These are phyloP conservation scores for Scheffersomyces lignicola DNA, from an alignment of 1,139 yeast species.

Conservation along the genomic window DNA sequence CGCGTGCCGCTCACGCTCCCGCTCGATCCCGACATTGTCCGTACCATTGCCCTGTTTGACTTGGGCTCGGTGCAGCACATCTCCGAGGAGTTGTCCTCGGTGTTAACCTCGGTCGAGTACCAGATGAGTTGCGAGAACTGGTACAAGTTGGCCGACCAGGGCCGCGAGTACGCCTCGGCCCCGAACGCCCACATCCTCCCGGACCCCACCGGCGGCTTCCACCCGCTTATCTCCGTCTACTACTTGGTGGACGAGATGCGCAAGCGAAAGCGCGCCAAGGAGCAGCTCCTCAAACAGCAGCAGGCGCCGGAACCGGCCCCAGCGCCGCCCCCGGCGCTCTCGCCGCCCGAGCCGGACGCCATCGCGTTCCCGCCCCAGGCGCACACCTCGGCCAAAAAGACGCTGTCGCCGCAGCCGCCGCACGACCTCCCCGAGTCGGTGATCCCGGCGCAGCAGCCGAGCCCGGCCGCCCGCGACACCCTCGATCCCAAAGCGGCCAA, in stretches of 20 bases:
- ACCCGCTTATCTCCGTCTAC: constrained; percentile 86
- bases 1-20: constrained; percentile 76
- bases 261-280: constrained; percentile 65
- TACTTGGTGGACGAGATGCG: constrained; percentile 82
- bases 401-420: constrained; percentile 13
- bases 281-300: constrained; percentile 37
- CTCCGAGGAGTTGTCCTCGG: constrained; percentile 52
- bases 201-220: constrained; percentile 89
- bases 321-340: constrained; percentile 18
- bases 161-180: constrained; percentile 43
- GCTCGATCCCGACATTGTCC: constrained; percentile 66
- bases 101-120: constrained; percentile 70
- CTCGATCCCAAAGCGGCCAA: constrained; percentile 19
- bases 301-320: constrained; percentile 14
- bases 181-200: constrained; percentile 43
- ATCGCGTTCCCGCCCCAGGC: constrained; percentile 67
- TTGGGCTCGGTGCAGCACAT: constrained; percentile 70
- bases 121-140: constrained; percentile 64
- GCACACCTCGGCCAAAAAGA: constrained; percentile 47
- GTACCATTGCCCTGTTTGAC: constrained; percentile 77
- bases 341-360: no score
- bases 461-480: constrained; percentile 23
- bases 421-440: constrained; percentile 5
- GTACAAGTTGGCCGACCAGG: constrained; percentile 49
- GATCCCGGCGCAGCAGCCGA: constrained; percentile 37